These are phyloP conservation scores for Lasiosphaeriaceae sp. DNA, from an alignment of 495 filamentous ascomycete genomes.

Conservation along the genomic window DNA sequence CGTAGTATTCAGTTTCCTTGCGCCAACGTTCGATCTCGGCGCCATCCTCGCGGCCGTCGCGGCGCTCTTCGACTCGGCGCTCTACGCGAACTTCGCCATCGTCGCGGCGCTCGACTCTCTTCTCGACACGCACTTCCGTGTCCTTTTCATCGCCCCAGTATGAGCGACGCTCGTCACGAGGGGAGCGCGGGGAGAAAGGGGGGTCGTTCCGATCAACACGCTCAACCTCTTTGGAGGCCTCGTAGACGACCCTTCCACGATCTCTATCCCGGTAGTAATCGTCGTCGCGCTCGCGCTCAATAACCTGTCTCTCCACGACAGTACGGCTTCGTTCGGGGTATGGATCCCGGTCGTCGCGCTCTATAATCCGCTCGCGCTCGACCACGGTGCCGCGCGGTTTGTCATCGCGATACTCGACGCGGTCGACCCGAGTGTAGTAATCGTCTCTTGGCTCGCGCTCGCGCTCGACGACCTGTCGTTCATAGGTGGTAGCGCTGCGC, in stretches of 20 bases:
- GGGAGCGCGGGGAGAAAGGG: slow-evolving; percentile 19
- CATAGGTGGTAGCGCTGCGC: slow-evolving; percentile 35
- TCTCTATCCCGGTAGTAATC: slow-evolving; percentile 21
- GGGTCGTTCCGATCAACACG: slow-evolving; percentile 9
- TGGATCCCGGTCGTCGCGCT: slow-evolving; percentile 37
- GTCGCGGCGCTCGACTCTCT: slow-evolving; percentile 39
- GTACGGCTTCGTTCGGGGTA: slow-evolving; percentile 19
- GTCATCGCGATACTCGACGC: slow-evolving; percentile 25
- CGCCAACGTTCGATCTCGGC: slow-evolving; percentile 58
- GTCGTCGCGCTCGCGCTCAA: slow-evolving; percentile 30
- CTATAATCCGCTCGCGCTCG: slow-evolving; percentile 30
- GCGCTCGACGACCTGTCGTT: slow-evolving; percentile 30
- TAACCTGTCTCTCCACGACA: slow-evolving; percentile 25
- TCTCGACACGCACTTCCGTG: slow-evolving; percentile 41
- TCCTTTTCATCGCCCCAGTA: slow-evolving; percentile 39
- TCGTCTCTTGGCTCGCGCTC: slow-evolving; percentile 43
- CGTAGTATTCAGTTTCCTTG: slow-evolving; percentile 66
- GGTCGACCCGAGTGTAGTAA: slow-evolving; percentile 25
- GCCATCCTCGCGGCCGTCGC: slow-evolving; percentile 30
- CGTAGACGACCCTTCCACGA: slow-evolving; percentile 32
- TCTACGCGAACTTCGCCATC: slow-evolving; percentile 45
- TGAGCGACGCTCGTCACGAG: slow-evolving; percentile 36
- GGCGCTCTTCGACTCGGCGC: slow-evolving; percentile 42
- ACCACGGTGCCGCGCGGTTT: slow-evolving; percentile 32
- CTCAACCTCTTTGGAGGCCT: slow-evolving; percentile 36